Evolutionary conservation across 192 early-diverging fungal species (phyloP), one percentile per base, ranked within the genome.

Genomic region (Coemansia aciculifera): DNA sequence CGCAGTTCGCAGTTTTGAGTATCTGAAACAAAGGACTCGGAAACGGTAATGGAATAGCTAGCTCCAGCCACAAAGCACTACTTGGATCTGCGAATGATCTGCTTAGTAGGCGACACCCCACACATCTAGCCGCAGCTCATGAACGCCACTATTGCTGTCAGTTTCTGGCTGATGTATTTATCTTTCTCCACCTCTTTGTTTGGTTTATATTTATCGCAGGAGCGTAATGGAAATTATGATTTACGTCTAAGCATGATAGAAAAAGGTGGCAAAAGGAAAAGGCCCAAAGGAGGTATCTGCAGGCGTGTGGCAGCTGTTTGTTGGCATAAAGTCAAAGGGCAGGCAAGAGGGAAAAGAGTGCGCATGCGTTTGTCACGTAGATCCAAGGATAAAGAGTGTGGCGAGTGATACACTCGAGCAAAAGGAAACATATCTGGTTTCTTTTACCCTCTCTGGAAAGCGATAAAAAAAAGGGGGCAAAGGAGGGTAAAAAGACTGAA

Each of bases 281-380:
- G 2, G 15, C 17, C 32, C 56, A 59, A 60, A 39, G 56, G 19
- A 59, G 6, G 19, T 12, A 39, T 57, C 54, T 60, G 59, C 59
- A 39, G 34, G 36, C 59, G 59, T 19, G 37, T 23, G 37, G 21
- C n/a, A 23, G 34, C 36, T 38, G 59, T 9, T 39, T 17, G 34
- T 24, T 39, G 37, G 37, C 59, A 60, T 60, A 60, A 39, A 60
- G 59, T 60, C 59, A 60, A 60, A 60, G 59, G 59, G 32, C 54
- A 57, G 13, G 31, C 31, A 13, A 57, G 11, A 27, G 10, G 10
- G 6, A 56, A 4, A 37, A 60, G n/a, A 38, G 34, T 39, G 37
- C 15, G 19, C n/a, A 60, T 60, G 37, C 11, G 7, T 15, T 36
- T 6, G 7, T 34, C 31, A 36, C 19, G 27, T 31, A 57, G 54